phyloP scores from a whole-genome alignment of 139 green algal genomes.

The Coccomyxa sp. region DNA sequence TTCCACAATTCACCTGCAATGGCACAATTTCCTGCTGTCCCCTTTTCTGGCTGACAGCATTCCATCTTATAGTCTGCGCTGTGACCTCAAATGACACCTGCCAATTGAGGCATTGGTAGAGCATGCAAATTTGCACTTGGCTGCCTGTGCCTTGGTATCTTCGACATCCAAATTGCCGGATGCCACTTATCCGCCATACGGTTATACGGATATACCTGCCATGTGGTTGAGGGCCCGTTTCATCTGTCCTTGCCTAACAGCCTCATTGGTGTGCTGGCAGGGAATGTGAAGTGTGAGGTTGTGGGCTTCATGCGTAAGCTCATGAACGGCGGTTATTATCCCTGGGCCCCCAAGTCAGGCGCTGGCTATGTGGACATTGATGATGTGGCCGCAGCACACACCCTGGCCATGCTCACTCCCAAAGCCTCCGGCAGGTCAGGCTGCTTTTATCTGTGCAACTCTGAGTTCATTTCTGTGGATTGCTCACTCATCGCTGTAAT shows the following conservation, averaged over 20 bases:
- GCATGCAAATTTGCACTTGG: too few species aligned
- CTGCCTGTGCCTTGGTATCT: too few species aligned
- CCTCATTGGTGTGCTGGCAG: background rate
- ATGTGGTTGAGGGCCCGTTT: too few species aligned
- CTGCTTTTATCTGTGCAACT: background rate
- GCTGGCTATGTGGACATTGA: conserved; percentile 40
- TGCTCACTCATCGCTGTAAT: too few species aligned
- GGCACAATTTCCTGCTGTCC: too few species aligned
- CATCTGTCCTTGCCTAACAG: too few species aligned
- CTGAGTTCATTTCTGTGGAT: background rate
- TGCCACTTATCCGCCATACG: too few species aligned
- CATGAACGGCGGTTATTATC: conserved; percentile 26
- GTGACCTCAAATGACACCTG: too few species aligned
- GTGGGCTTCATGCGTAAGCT: conserved; percentile 30
- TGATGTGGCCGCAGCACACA: conserved; percentile 51
- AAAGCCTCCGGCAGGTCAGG: conserved; percentile 29
- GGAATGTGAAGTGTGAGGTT: conserved; percentile 22
- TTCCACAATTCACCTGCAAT: background rate
- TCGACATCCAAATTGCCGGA: too few species aligned
- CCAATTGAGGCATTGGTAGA: too few species aligned
- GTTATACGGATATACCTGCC: too few species aligned
- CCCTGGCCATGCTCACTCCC: conserved; percentile 38
- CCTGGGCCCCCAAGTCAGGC: conserved; percentile 7
- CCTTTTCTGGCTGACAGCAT: background rate
- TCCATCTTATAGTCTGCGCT: background rate